Evolutionary conservation across 352 stramenopile genomes (phyloP).

Genomic region (Plasmopara muralis): DNA sequence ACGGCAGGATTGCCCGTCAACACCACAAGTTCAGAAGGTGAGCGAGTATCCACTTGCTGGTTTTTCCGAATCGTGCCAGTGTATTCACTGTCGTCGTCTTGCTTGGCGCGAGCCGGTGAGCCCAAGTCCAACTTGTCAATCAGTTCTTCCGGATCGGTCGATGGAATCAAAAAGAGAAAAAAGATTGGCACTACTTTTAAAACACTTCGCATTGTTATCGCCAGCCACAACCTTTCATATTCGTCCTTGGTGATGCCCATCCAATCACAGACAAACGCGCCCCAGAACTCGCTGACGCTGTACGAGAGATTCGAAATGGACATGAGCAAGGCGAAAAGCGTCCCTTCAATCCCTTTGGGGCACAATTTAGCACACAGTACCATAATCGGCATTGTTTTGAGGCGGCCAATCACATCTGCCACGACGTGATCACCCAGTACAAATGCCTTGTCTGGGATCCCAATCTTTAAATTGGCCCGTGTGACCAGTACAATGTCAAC

Average conservation of each 20-base stretch:
- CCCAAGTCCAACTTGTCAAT: conserved; percentile 65
- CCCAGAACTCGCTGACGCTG: conserved; percentile 91
- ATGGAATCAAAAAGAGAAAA: conserved; percentile 82
- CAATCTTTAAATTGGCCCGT: conserved; percentile 86
- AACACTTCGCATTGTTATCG: conserved; percentile 88
- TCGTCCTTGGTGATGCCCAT: conserved; percentile 87
- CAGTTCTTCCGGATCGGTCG: conserved; percentile 63
- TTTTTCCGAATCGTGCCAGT: conserved; percentile 36
- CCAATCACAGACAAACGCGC: conserved; percentile 81
- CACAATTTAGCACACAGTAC: conserved; percentile 93
- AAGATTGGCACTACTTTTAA: conserved; percentile 89
- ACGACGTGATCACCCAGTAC: conserved; percentile 93
- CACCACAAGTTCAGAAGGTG: conserved; percentile 22
- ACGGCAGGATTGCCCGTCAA: conserved; percentile 16
- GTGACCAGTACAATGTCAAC: conserved; percentile 87
- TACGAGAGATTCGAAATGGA: conserved; percentile 94
- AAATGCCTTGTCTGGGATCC: conserved; percentile 94
- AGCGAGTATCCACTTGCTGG: conserved; percentile 32
- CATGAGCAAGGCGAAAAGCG: conserved; percentile 96
- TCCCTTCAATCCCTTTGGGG: conserved; percentile 92
- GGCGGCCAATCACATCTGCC: conserved; percentile 66
- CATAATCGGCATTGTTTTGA: conserved; percentile 91
- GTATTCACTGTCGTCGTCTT: conserved; percentile 22
- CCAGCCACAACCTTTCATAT: conserved; percentile 88
- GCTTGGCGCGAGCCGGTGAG: conserved; percentile 1